Evolutionary conservation across 495 filamentous ascomycete genomes (phyloP).

Genomic region (Elasticomyces elasticus): DNA sequence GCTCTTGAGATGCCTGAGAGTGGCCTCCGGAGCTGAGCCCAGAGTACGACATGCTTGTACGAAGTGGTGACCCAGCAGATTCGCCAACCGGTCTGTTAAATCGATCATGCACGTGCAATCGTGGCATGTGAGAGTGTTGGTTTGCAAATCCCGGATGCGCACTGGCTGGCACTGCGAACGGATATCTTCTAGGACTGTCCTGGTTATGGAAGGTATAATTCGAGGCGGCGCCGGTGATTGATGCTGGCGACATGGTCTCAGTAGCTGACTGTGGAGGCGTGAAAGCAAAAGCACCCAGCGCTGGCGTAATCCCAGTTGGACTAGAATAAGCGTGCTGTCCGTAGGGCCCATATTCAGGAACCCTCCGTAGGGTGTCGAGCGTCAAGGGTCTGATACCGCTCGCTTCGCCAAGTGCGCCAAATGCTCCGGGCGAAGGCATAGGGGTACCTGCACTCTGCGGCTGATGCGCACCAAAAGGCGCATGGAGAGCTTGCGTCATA

Average conservation of each 20-base stretch:
- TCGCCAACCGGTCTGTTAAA: constrained; percentile 19
- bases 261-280: constrained; percentile 37
- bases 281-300: constrained; percentile 53
- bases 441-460: constrained; percentile 41
- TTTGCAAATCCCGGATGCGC: constrained; percentile 17
- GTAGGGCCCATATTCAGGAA: constrained; percentile 35
- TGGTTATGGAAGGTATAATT: constrained; percentile 24
- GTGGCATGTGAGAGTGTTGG: constrained; percentile 27
- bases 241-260: constrained; percentile 31
- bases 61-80: constrained; percentile 27
- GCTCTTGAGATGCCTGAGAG: not conserved
- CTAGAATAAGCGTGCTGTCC: constrained; percentile 41
- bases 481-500: constrained; percentile 79
- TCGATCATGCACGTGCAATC: constrained; percentile 29
- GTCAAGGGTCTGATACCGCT: constrained; percentile 51
- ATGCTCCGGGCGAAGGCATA: constrained; percentile 43
- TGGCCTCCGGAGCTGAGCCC: constrained; percentile 10
- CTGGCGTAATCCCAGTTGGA: constrained; percentile 51
- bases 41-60: constrained; percentile 32
- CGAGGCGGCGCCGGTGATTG: constrained; percentile 20
- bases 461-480: constrained; percentile 46
- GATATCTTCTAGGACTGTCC: constrained; percentile 22
- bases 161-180: constrained; percentile 23
- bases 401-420: constrained; percentile 32
- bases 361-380: constrained; percentile 48